Evolutionary conservation across 1,284 basidiomycete genomes (phyloP), one percentile per base, ranked within the genome.

Genomic region (Pisolithus thermaeus): DNA sequence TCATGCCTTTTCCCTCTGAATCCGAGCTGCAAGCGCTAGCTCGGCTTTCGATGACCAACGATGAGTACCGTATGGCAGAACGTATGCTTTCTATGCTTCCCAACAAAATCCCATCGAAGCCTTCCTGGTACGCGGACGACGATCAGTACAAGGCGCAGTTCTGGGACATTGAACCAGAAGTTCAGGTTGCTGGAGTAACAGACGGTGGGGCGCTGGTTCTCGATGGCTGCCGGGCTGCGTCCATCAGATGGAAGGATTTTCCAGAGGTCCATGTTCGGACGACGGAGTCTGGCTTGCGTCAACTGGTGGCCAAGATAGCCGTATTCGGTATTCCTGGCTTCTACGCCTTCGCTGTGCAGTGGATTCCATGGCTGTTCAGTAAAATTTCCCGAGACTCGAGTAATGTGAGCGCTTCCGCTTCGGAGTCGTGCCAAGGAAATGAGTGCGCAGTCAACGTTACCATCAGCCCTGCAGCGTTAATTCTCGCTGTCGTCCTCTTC

Each of bases 31-130:
- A 44, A 2, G 58, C 59, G 28, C 49, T 59, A 0, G 58, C 51
- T 3, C 56, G 59, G 4, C 43, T 61, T 12, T 59, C 59, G 8
- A 59, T 59, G 58, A 58, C 55, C 20, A 61, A 59, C 42, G 58
- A 59, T 35, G 54, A 22, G 20, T 55, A 59, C 23, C 57, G 58
- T 8, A 57, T 59, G 14, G 57, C 50, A 3, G 58, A 59, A 27
- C 57, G 58, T 7, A 59, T 59, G 58, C 47, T 59, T 7, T 61
- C 58, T 3, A 49, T 59, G 36, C 43, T 61, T 2, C 58, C 58
- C 3, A 12, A 39, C 7, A 12, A 9, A 1, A 49, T 46, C 23
- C 35, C 20, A 5, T 5, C 5, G 3, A 9, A 16, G 1, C 39
- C 54, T 14, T 48, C 49, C 25, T 59, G 58, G 58, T 59, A 59